These are phyloP conservation scores for Arabidopsis lyrata DNA, from an alignment of 441 rosid genomes.

Conservation along the genomic window DNA sequence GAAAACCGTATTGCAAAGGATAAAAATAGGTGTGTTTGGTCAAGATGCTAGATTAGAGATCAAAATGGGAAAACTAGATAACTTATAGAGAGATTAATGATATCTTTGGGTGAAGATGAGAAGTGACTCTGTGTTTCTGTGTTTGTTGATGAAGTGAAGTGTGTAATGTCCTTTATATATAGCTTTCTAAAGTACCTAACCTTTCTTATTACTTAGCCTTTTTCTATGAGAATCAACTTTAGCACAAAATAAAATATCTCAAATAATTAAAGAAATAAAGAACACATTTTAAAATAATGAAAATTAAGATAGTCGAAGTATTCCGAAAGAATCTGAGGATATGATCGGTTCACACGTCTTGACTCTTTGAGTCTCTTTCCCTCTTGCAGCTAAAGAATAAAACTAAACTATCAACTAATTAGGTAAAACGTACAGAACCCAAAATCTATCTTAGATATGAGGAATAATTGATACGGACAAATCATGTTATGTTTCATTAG, in stretches of 20 bases:
- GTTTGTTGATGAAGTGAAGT: constrained; percentile 25
- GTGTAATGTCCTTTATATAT: constrained; percentile 23
- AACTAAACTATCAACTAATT: constrained; percentile 14
- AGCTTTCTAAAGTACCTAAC: constrained; percentile 21
- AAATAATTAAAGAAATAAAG: neutral
- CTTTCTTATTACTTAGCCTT: constrained; percentile 18
- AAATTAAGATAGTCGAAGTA: constrained; percentile 9
- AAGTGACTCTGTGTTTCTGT: constrained; percentile 27
- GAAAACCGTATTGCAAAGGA: neutral
- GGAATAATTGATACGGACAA: constrained; percentile 36
- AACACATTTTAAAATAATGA: neutral
- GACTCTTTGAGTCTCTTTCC: constrained; percentile 1
- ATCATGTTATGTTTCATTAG: constrained; percentile 22
- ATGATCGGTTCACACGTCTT: constrained; percentile 20
- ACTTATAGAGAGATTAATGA: neutral
- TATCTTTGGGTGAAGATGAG: constrained; percentile 20
- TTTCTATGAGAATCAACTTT: constrained; percentile 32
- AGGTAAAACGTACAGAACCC: constrained; percentile 2
- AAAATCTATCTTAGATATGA: constrained; percentile 16
- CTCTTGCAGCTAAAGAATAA: constrained; percentile 35
- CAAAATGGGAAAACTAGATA: constrained; percentile 12
- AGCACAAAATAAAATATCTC: constrained; percentile 1
- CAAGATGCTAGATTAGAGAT: neutral
- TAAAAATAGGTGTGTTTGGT: neutral
- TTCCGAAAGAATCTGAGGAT: constrained; percentile 20